Evolutionary conservation across 1,139 yeast species (phyloP), one percentile per base, ranked within the genome.

Genomic region (Arxiozyma slooffiae): DNA sequence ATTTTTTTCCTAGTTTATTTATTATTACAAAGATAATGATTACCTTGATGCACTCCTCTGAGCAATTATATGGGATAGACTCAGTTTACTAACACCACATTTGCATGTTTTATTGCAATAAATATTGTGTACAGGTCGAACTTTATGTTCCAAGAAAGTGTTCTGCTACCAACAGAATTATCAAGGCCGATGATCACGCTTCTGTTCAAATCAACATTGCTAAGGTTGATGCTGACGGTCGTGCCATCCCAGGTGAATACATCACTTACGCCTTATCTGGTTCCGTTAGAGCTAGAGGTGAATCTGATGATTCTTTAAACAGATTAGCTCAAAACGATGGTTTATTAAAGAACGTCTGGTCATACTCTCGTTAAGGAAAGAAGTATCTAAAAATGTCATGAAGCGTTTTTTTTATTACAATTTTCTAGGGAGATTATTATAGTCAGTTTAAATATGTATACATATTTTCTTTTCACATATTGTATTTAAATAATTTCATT

Each of bases 111-210:
- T 30, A n/a, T 11, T 30, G 36, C 36, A 30, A 40, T 26, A 21
- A 18, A 23, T 43, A 48, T 39, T 40, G 38, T 24, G 38, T 23
- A 44, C 68, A 88, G 96, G 96, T 92, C 79, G 99, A 94, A 84
- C 90, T 92, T 79, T 92, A 92, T 95, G 96, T 92, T 79, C 99
- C 99, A 82, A 88, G 98, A 86, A 92, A 92, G 83, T 92, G 99
- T 83, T 92, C 97, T 79, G 99, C 98, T 73, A 89, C 98, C 80
- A 90, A 89, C 97, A 90, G 97, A 82, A 89, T 94, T 81, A 90
- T 92, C 84, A 89, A 88, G 83, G 94, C 98, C 72, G 90, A 92
- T 83, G 99, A 92, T 80, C 98, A 92, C 77, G 94, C 97, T 67
- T 87, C 97, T 63, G 97, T 94, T 69, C 98, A 92, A 75, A 80